Percentiles rank a stretch among this genome's conserved stretches.
phyloP scores from a whole-genome alignment of 1,284 basidiomycete genomes.

The Malassezia obtusa region DNA sequence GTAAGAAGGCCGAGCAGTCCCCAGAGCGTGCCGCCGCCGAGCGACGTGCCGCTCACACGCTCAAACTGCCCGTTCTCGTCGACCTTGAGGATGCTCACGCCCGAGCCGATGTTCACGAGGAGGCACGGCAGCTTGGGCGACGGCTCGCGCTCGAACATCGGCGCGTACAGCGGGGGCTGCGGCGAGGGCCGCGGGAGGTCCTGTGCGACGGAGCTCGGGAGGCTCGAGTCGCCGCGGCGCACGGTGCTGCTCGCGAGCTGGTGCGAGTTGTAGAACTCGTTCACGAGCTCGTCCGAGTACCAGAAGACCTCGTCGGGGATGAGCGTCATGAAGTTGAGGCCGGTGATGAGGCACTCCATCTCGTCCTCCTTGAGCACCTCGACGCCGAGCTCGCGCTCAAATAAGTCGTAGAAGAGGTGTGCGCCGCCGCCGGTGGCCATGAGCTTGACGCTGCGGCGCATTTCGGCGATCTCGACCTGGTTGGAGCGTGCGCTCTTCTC shows the following conservation, averaged over 20 bases:
- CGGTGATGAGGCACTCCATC: slow-evolving; percentile 97
- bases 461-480: slow-evolving; percentile 74
- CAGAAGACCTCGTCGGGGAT: slow-evolving; percentile 98
- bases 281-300: slow-evolving; percentile 91
- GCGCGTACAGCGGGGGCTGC: slow-evolving; percentile 76
- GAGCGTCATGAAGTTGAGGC: slow-evolving; percentile 88
- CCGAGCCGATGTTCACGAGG: slow-evolving; percentile 95
- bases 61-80: slow-evolving; percentile 91
- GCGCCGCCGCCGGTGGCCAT: slow-evolving; percentile 97
- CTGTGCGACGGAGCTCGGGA: slow-evolving; percentile 9
- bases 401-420: slow-evolving; percentile 79
- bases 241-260: neutral
- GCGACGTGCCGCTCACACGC: slow-evolving; percentile 88
- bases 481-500: slow-evolving; percentile 77
- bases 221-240: slow-evolving; percentile 13
- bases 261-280: slow-evolving; percentile 27
- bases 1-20: slow-evolving; percentile 87
- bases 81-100: slow-evolving; percentile 93
- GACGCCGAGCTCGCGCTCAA: slow-evolving; percentile 66
- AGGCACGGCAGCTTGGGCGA: slow-evolving; percentile 75
- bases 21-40: slow-evolving; percentile 99
- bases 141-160: slow-evolving; percentile 70
- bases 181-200: slow-evolving; percentile 78
- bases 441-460: slow-evolving; percentile 87
- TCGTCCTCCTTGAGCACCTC: slow-evolving; percentile 84